These are phyloP conservation scores for Quillaja saponaria DNA, from an alignment of 306 rosid genomes.

Conservation along the genomic window DNA sequence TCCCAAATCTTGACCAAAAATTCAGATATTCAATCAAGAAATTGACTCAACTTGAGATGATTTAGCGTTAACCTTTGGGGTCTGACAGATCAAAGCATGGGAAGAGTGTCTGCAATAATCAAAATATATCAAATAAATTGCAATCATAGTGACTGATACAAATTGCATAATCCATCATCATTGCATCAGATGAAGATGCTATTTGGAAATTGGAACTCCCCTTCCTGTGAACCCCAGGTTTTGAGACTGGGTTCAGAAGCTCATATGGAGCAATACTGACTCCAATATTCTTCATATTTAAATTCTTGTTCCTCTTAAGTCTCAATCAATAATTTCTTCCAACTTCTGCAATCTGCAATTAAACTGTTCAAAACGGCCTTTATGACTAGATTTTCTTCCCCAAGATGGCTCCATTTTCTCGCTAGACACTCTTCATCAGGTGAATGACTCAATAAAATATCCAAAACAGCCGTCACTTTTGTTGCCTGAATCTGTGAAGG, in stretches of 20 bases:
- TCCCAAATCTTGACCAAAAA: too few species aligned
- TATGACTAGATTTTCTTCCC: slow-evolving; percentile 37
- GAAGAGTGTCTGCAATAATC: neutral
- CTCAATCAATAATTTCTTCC: slow-evolving; percentile 34
- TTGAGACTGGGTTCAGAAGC: slow-evolving; percentile 44
- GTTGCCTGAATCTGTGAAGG: slow-evolving; percentile 52
- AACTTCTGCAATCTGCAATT: slow-evolving; percentile 27
- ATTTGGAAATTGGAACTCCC: slow-evolving; percentile 38
- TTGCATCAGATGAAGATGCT: slow-evolving; percentile 29
- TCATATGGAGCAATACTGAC: slow-evolving; percentile 43
- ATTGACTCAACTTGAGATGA: neutral
- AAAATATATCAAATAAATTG: neutral
- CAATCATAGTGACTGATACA: neutral
- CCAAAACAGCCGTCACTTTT: slow-evolving; percentile 39
- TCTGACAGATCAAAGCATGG: neutral
- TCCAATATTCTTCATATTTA: slow-evolving; percentile 32
- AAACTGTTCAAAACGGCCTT: slow-evolving; percentile 37
- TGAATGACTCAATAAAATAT: slow-evolving; percentile 47
- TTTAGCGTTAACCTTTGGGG: neutral
- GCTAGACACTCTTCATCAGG: slow-evolving; percentile 56
- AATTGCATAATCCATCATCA: neutral
- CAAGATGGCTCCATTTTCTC: slow-evolving; percentile 33
- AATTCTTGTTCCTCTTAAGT: slow-evolving; percentile 26
- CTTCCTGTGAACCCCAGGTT: slow-evolving; percentile 37
- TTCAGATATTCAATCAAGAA: neutral